Percentiles rank a stretch among this genome's conserved stretches.
Conservation (phyloP, 2,329 filamentous ascomycete genomes). For the Claviceps spartinae region DNA sequence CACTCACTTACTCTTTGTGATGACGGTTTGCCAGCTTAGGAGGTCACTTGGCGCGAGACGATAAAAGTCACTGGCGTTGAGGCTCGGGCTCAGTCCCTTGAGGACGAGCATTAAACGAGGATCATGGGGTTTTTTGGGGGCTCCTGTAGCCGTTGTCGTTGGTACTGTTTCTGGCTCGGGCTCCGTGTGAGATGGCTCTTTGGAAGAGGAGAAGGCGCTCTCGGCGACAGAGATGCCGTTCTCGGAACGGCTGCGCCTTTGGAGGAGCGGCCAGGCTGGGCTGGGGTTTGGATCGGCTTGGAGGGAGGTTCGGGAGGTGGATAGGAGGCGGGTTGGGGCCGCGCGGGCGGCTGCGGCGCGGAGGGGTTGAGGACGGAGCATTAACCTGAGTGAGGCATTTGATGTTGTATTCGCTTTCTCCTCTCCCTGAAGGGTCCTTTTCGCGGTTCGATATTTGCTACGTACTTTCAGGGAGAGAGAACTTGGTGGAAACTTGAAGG, state of each 20-base stretch:
- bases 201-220: not conserved
- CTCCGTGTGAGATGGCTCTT: not conserved
- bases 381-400: conserved; percentile 7
- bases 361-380: conserved; percentile 18
- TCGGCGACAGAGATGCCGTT: not conserved
- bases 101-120: conserved; percentile 37
- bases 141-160: not conserved
- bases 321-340: not conserved
- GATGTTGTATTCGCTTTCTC: not conserved
- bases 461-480: too few species aligned
- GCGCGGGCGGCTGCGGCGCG: conserved; percentile 12
- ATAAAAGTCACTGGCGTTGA: conserved; percentile 57
- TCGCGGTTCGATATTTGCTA: too few species aligned
- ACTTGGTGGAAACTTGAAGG: not conserved
- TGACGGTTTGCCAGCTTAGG: conserved; percentile 51
- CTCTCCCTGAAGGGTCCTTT: not conserved
- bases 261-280: conserved; percentile 5
- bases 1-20: conserved; percentile 36
- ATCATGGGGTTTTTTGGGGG: not conserved
- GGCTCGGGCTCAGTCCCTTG: conserved; percentile 40
- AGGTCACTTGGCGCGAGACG: conserved; percentile 53
- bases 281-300: not conserved
- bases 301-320: not conserved
- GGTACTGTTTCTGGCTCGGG: not conserved
- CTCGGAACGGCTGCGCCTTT: not conserved